These are phyloP conservation scores for Buxus sempervirens DNA, from an alignment of 164 flowering plant species.

Conservation along the genomic window DNA sequence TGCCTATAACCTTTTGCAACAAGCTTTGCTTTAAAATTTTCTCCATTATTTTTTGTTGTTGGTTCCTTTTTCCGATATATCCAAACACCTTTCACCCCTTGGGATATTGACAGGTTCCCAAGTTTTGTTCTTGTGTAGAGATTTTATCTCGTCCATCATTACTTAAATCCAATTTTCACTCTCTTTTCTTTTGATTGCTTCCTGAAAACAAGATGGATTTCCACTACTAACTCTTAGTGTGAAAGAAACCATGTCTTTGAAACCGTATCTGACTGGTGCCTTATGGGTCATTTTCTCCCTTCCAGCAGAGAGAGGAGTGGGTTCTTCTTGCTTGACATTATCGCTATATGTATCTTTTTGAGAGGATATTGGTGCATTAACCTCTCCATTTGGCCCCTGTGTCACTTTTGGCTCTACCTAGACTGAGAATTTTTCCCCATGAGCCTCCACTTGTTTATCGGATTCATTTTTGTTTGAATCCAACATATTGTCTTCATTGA, in stretches of 20 bases:
- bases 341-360: not conserved
- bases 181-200: not conserved
- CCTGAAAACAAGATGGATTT: not conserved
- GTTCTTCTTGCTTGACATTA: not conserved
- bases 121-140: not conserved
- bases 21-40: not conserved
- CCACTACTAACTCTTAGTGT: not conserved
- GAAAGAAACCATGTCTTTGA: not conserved
- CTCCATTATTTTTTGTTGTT: not conserved
- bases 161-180: not conserved
- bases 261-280: not conserved
- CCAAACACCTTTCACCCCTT: not conserved
- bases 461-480: not conserved
- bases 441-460: not conserved
- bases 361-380: not conserved
- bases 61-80: not conserved
- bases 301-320: not conserved
- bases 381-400: not conserved
- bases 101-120: not conserved
- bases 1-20: not conserved
- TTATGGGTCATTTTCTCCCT: not conserved
- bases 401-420: not conserved
- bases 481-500: not conserved
- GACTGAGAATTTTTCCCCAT: not conserved
- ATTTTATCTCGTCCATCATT: not conserved